Evolutionary conservation across 176 grass and related monocot genomes (phyloP).

Genomic region (Rhynchospora breviuscula): DNA sequence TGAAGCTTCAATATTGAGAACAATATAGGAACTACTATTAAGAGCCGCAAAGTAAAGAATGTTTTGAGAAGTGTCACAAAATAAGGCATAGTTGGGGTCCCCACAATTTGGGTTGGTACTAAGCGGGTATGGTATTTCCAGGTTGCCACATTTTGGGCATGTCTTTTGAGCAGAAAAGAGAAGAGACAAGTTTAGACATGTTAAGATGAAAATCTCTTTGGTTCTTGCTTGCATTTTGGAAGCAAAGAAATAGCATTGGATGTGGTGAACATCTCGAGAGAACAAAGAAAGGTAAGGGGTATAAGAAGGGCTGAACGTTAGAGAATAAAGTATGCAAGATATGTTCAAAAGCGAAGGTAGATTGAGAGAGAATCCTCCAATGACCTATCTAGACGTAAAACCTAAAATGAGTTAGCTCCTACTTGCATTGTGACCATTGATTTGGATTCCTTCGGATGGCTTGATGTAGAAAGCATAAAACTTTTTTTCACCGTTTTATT

Average conservation of each 20-base stretch:
- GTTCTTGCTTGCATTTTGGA: neutral
- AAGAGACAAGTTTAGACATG: neutral
- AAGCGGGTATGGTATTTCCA: constrained; percentile 22
- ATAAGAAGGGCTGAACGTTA: neutral
- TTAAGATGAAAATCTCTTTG: neutral
- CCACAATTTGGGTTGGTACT: constrained; percentile 17
- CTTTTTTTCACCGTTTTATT: neutral
- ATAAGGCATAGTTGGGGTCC: constrained; percentile 19
- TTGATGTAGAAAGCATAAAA: neutral
- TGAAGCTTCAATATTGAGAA: constrained; percentile 11
- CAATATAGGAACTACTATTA: constrained; percentile 19
- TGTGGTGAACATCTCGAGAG: neutral
- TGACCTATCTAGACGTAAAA: neutral
- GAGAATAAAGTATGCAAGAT: neutral
- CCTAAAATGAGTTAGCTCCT: neutral
- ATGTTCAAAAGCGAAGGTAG: neutral
- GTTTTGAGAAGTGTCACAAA: neutral
- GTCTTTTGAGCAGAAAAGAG: constrained; percentile 26
- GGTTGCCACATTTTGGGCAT: constrained; percentile 25
- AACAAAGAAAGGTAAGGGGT: neutral
- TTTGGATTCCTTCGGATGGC: constrained; percentile 7
- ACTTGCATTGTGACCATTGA: neutral
- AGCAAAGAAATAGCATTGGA: neutral
- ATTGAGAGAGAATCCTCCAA: neutral
- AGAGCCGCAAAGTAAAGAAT: constrained; percentile 17